Base-by-base conservation (phyloP, 495 filamentous ascomycete species). In the Podospora pseudoanserina region DNA sequence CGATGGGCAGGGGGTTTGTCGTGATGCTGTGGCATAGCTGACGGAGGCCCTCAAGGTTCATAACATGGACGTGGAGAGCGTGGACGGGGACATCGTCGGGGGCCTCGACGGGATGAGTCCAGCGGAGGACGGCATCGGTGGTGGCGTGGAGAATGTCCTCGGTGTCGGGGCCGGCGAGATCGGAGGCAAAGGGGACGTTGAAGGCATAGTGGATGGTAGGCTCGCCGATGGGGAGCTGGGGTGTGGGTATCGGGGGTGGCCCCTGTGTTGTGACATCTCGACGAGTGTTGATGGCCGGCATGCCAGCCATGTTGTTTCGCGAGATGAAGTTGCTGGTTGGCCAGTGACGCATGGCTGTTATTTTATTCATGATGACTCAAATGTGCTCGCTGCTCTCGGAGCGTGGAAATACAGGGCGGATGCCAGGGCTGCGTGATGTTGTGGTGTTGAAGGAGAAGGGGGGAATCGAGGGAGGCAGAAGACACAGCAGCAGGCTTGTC, bases 291-390 rank as follows among this genome's bases (percentile, higher is more conserved):
- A 89, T 83, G 70, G 83, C 79, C 65, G 83, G 81, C 86, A 94
- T 19, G 6, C 7, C 89, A 73, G 92, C 90, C 82, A 89, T 87
- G 73, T 89, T 88, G 74, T 89, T 77, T 72, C 82, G 88, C 68
- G 88, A 90, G 86, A 92, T 92, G 83, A 92, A 92, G 75, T 82
- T 86, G 67, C 55, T 64, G 83, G 96, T 92, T 85, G 90, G 91
- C 86, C 92, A 94, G 88, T 96, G 92, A 84, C 93, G 91, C 86
- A 96, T 92, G 81, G 92, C 94, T 80, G 90, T 88, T 76, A 97
- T 89, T 83, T 94, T 96, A 85, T 96, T 94, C 93, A 97, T 96
- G 76, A 67, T 87, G 76, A 70, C 39, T 49, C 39, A 72, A 62
- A 23, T 23, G 23, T 70, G 69, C 61, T 63, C 18, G 59, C 65